Percentiles rank a stretch among this genome's conserved stretches.
phyloP scores from a whole-genome alignment of 495 filamentous ascomycete species.

The Neurospora sp. region DNA sequence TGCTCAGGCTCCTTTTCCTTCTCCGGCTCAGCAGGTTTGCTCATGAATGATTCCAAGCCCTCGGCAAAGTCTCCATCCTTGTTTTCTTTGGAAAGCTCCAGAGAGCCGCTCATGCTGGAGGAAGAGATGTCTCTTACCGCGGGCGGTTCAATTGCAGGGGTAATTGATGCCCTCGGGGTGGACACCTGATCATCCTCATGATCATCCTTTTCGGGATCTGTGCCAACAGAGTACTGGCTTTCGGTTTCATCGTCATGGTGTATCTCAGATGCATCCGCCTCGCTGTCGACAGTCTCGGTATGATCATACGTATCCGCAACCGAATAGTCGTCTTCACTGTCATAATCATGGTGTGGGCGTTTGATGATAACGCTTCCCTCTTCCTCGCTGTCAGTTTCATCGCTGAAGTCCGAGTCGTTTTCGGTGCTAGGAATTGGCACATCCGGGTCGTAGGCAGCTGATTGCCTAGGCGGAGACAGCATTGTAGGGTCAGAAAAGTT shows the following conservation, averaged over 20 bases:
- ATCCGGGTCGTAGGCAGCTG: constrained; percentile 57
- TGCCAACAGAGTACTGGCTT: constrained; percentile 19
- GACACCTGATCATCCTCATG: constrained; percentile 24
- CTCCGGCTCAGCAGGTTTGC: constrained; percentile 20
- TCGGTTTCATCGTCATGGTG: constrained; percentile 13
- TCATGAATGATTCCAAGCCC: constrained; percentile 33
- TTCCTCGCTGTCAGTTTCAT: constrained; percentile 41
- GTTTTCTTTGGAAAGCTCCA: constrained; percentile 3
- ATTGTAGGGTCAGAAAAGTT: constrained; percentile 50
- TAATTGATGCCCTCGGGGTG: constrained; percentile 33
- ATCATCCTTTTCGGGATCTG: background rate
- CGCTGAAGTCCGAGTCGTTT: constrained; percentile 34
- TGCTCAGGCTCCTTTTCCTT: constrained; percentile 10
- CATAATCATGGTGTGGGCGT: constrained; percentile 46
- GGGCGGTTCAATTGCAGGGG: constrained; percentile 12
- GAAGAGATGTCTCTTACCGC: constrained; percentile 1
- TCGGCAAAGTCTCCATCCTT: constrained; percentile 28
- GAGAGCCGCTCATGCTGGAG: constrained; percentile 3
- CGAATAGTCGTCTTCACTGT: constrained; percentile 55
- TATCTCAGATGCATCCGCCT: constrained; percentile 29
- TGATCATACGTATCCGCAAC: constrained; percentile 53
- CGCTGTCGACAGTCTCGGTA: constrained; percentile 28
- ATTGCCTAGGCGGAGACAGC: constrained; percentile 32
- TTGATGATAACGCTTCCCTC: constrained; percentile 57
- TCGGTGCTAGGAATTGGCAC: constrained; percentile 72